Base-by-base conservation (phyloP, 2,329 filamentous ascomycete species). In the Neophaeococcomyces aloes region DNA sequence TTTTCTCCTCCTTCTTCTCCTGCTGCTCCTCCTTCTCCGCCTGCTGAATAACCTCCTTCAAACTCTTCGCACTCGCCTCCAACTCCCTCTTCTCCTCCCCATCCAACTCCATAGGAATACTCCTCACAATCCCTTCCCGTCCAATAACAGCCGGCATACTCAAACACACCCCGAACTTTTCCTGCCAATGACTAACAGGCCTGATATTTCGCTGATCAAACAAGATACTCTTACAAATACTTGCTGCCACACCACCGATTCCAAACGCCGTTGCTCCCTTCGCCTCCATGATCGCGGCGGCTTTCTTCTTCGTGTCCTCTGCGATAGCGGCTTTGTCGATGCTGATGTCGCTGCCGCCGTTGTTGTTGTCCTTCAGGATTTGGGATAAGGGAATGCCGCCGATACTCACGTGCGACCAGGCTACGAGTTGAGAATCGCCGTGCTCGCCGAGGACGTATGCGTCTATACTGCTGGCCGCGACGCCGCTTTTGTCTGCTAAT, bases 241-340 rank as follows among this genome's bases (percentile, higher is more conserved):
- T 65, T 2, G 65, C 61, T 2, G 69, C 62, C 3, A 71, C 61
- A 21, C 68, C 66, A 7, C 65, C 70, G 35, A 74, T 69, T 8
- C 72, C 72, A 49, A 67, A 73, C 0, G 68, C 63, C 0, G 67
- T 74, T 21, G 68, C 65, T 1, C 71, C 71, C 55, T 75, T 75
- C 8, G 65, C 62, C 15, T 63, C 59, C 35, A 73, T 66, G 48
- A 75, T 72, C 10, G 58, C 61, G 7, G 66, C 63, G 0, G 69
- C 66, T 29, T 66, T 69, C n/a, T 65, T 58, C 32, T 63, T 67
- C 42, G 69, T 72, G 33, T 71, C 64, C 6, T 56, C 51, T 1
- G 63, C 63, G 15, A 75, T 64, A 1, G 62, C 59, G 2, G 54
- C 50, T 4, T 56, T 57, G 30, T 64, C 51, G 30, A 61, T 38